Percentiles rank a stretch among this genome's conserved stretches.
phyloP scores from a whole-genome alignment of 495 filamentous ascomycete genomes.

The Hyaloscypha bicolor region DNA sequence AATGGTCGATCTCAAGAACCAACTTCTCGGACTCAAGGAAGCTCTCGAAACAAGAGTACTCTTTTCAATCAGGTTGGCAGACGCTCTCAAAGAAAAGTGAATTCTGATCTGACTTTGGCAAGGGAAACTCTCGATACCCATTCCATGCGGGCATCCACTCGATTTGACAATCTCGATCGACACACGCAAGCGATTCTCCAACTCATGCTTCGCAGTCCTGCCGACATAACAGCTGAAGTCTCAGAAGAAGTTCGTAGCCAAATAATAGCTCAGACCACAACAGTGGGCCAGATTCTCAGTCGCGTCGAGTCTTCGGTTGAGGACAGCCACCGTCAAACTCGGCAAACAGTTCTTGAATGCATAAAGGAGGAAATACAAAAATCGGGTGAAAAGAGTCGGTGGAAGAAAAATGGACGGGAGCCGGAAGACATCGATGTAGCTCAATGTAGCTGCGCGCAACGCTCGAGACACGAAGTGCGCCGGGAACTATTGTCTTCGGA shows the following conservation, averaged over 20 bases:
- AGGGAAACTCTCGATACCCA: not conserved
- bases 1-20: not conserved
- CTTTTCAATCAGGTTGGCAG: not conserved
- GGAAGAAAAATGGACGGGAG: no score
- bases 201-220: not conserved
- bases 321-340: constrained; percentile 2
- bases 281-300: not conserved
- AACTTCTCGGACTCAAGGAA: not conserved
- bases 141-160: not conserved
- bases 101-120: constrained; percentile 2
- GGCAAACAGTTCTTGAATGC: not conserved
- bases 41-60: not conserved
- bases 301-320: not conserved
- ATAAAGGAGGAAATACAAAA: not conserved
- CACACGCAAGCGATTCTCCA: not conserved
- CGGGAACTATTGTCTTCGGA: not conserved
- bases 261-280: not conserved
- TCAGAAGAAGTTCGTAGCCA: not conserved
- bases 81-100: no score
- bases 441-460: not conserved
- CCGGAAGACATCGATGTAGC: no score
- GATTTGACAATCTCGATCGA: constrained; percentile 4
- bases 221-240: not conserved
- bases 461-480: not conserved
- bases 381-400: no score